Base-by-base conservation (phyloP, 2,329 filamentous ascomycete genomes). In the Hymenoscyphus repandus region DNA sequence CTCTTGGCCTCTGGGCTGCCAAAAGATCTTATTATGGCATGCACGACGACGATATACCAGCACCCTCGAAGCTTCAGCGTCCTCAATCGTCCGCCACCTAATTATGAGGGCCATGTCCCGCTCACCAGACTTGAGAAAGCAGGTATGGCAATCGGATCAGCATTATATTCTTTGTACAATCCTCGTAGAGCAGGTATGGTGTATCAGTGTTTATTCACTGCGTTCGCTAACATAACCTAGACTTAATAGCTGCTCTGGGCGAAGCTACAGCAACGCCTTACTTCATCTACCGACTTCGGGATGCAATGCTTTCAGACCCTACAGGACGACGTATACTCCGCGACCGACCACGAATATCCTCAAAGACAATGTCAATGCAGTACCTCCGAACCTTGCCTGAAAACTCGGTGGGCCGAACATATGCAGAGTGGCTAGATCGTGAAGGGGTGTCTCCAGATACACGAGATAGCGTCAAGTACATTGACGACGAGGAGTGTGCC, bases 391-490 rank as follows among this genome's bases (percentile, higher is more conserved):
- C 74, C 2, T 74, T 96, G 9, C 87, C 46, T 1, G 68, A 75
- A 10, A 86, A 85, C 65, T 86, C 82, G 1, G 82, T 99, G 9
- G 93, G 93, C 20, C 79, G 81, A 41, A 83, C 86, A 45, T 99
- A 97, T 70, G 88, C 85, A 7, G 78, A 76, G 47, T 99, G 93
- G 92, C 78, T 97, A n/a, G 90, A 96, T 69, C 81, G 88, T 41
- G 93, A 99, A 70, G 88, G 89, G 54, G 92, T 99, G 12, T 88
- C 88, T 7, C 93, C 93, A 1, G 93, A 99, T 69, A 96, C 92
- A 6, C 83, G 93, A 41, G 76, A 85, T 37, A 68, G 70, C 1
- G 93, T 99, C 37, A 82, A 88, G 47, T 97, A 95, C 72, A 90
- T 99, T 55, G 91, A 97, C 69, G 85, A 97, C 66, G 85, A 87